Evolutionary conservation across 305 asterid genomes (phyloP), one percentile per base, ranked within the genome.

Genomic region (Fraxinus paxiana): DNA sequence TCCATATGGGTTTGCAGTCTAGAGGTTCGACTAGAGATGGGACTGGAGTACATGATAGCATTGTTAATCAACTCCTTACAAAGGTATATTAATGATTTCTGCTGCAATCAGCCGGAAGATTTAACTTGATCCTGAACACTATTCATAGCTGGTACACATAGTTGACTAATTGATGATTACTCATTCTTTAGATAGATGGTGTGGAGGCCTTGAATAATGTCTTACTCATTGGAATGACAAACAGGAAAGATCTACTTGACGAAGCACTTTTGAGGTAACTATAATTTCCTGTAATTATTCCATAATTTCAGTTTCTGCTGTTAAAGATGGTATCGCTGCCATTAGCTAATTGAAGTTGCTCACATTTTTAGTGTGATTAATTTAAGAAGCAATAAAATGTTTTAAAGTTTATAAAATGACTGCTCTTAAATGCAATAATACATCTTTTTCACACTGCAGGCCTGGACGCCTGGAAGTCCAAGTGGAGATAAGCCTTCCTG

Each of bases 1-100:
- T 81, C 54, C 20, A 80, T 82, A 84, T 85, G 73, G 83, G 59
- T 79, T 84, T 88, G 80, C 94, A 94, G 99, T 88, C 99, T 77
- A 93, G 99, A 89, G 99, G 99, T 82, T 96, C 99, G 77, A 96
- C 98, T 80, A 91, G 98, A 87, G 99, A 96, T 80, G 99, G 98
- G 56, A 96, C 99, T 85, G 98, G 99, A 86, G 99, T 96, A 33
- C 99, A 96, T 83, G 99, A 96, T 90, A 93, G 97, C 90, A 94
- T 96, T 87, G 99, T 96, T 54, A 96, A 96, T 86, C 99, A 96
- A 89, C 97, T 96, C 46, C 97, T 96, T 70, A 96, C 98, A 10
- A 96, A 96, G 99, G 99, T 96, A 90, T 70, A 87, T 38, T 79
- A 33, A 79, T 74, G 65, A 75, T 76, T 82, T 83, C 78, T 74